Evolutionary conservation across 2,329 filamentous ascomycete species (phyloP).

Genomic region (Xylaria multiplex): DNA sequence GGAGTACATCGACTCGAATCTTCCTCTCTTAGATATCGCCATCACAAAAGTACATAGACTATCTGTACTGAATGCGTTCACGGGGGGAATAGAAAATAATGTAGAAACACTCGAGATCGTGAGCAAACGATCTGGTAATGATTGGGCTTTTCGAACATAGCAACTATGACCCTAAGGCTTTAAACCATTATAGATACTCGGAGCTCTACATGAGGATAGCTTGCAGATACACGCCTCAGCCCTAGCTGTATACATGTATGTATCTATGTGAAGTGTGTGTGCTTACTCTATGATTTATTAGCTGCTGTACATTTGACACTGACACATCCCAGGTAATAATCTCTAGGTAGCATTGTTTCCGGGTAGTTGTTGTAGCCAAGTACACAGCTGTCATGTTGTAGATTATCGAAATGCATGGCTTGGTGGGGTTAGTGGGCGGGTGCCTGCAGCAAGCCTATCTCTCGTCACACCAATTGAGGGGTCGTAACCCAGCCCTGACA

Average conservation of each 20-base stretch:
- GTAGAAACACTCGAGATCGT: too few species aligned
- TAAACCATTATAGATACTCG: too few species aligned
- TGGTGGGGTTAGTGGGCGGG: slow-evolving; percentile 12
- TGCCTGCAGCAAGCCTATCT: slow-evolving; percentile 27
- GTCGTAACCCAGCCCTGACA: background rate
- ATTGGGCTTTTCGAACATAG: too few species aligned
- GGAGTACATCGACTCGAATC: too few species aligned
- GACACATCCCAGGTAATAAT: background rate
- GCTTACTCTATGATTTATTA: background rate
- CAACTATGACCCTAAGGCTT: background rate
- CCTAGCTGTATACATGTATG: background rate
- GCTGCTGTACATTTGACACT: background rate
- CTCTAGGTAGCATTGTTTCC: background rate
- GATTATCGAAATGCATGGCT: background rate
- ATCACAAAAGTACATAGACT: too few species aligned
- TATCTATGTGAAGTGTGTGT: background rate
- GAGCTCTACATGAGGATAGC: background rate
- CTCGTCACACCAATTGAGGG: slow-evolving; percentile 27
- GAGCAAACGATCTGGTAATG: too few species aligned
- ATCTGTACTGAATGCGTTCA: too few species aligned
- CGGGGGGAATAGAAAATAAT: too few species aligned
- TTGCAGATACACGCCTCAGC: background rate
- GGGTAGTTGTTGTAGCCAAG: background rate
- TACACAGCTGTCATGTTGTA: background rate
- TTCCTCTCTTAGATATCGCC: too few species aligned